Conservation (phyloP, 352 stramenopile genomes). For the Phytophthora hybrid region DNA sequence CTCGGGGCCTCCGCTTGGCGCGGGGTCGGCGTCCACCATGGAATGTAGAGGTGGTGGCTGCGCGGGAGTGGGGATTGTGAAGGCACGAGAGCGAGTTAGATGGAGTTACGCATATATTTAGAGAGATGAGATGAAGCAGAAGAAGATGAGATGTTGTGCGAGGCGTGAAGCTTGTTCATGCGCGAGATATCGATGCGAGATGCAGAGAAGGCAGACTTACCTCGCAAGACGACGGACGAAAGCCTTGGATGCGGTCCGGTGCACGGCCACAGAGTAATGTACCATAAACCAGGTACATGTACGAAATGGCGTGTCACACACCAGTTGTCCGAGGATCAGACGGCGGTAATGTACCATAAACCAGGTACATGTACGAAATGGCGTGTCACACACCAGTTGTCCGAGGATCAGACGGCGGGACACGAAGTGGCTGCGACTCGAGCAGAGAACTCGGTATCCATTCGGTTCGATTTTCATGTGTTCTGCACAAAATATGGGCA, state of each 20-base stretch:
- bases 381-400: no score
- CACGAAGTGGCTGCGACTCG: no score
- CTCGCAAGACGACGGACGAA: conserved; percentile 6
- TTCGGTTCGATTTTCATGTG: no score
- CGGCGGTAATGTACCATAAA: no score
- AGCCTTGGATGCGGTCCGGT: conserved; percentile 10
- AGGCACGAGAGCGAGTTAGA: conserved; percentile 7
- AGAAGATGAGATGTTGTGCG: neutral
- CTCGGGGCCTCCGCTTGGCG: conserved; percentile 31
- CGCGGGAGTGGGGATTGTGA: neutral
- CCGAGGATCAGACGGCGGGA: no score
- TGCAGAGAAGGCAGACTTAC: neutral
- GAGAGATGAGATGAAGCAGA: conserved; percentile 13
- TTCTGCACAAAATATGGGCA: no score
- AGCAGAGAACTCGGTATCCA: no score
- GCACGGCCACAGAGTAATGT: conserved; percentile 1
- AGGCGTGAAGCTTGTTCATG: neutral
- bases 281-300: neutral
- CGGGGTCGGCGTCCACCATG: conserved; percentile 28
- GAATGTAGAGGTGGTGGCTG: conserved; percentile 11
- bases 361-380: no score
- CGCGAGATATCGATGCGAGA: conserved; percentile 9
- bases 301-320: no score
- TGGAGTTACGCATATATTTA: neutral
- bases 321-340: no score